Evolutionary conservation across 169 alveolate genomes (phyloP).

Genomic region (Neospora caninum): DNA sequence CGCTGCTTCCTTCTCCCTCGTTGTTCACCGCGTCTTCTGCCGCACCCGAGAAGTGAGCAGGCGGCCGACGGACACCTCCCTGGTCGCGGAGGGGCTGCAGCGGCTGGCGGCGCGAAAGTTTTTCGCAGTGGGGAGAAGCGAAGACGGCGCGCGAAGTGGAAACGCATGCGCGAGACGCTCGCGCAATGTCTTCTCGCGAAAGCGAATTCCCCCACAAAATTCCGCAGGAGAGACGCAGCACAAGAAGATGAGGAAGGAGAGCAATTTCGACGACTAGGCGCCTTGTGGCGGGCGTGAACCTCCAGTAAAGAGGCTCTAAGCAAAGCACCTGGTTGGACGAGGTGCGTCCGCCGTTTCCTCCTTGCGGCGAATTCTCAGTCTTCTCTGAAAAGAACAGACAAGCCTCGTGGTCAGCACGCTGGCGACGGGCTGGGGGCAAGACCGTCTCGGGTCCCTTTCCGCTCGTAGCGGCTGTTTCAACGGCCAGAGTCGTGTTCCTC

Average conservation of each 20-base stretch:
- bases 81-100: too few relatives aligned
- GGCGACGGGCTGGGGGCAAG: not conserved
- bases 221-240: not conserved
- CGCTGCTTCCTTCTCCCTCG: too few relatives aligned
- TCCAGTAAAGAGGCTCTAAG: not conserved
- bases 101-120: too few relatives aligned
- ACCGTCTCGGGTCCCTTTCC: not conserved
- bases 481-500: not conserved
- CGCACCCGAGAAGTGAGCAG: too few relatives aligned
- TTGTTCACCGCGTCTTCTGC: not conserved
- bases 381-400: too few relatives aligned
- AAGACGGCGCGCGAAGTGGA: too few relatives aligned
- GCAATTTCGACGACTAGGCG: not conserved
- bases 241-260: not conserved
- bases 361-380: too few relatives aligned
- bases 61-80: too few relatives aligned
- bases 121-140: too few relatives aligned
- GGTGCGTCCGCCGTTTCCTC: too few relatives aligned
- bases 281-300: slow-evolving; percentile 22
- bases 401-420: too few relatives aligned
- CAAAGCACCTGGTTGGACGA: not conserved
- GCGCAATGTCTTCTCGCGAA: not conserved
- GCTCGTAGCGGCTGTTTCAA: too few relatives aligned
- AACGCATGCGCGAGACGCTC: not conserved
- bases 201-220: not conserved